These are phyloP conservation scores for Leccinellum albellum DNA, from an alignment of 768 basidiomycete genomes.

Conservation along the genomic window DNA sequence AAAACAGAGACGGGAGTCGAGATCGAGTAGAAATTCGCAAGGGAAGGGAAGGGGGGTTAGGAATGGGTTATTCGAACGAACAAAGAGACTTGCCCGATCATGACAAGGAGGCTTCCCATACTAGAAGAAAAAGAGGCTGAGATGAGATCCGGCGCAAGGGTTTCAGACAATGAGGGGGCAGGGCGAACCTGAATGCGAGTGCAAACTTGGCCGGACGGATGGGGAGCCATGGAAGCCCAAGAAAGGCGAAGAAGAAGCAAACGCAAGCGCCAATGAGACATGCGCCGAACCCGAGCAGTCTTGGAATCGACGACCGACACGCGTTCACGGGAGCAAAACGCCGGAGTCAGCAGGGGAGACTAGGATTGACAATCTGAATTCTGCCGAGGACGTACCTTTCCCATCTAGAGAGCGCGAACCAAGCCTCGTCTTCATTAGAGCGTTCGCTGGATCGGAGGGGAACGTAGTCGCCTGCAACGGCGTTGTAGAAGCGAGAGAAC, in stretches of 20 bases:
- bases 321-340: neutral
- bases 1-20: neutral
- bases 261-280: constrained; percentile 88
- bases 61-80: neutral
- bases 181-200: constrained; percentile 67
- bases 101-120: constrained; percentile 87
- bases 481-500: constrained; percentile 84
- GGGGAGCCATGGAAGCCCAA: constrained; percentile 66
- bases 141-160: neutral
- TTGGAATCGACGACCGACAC: constrained; percentile 24
- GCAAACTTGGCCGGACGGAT: constrained; percentile 89
- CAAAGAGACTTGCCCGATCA: constrained; percentile 72
- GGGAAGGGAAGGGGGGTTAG: neutral
- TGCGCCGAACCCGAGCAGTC: constrained; percentile 85
- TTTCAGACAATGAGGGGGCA: neutral
- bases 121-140: constrained; percentile 36
- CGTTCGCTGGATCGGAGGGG: constrained; percentile 79
- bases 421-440: constrained; percentile 94
- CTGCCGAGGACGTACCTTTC: constrained; percentile 56
- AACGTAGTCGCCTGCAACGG: constrained; percentile 82
- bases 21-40: neutral
- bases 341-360: neutral
- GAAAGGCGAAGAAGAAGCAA: constrained; percentile 90
- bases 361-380: neutral
- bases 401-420: constrained; percentile 90